Conservation (phyloP, 371 early-diverging fungal genomes). For the Dinochytrium kinnereticum region DNA sequence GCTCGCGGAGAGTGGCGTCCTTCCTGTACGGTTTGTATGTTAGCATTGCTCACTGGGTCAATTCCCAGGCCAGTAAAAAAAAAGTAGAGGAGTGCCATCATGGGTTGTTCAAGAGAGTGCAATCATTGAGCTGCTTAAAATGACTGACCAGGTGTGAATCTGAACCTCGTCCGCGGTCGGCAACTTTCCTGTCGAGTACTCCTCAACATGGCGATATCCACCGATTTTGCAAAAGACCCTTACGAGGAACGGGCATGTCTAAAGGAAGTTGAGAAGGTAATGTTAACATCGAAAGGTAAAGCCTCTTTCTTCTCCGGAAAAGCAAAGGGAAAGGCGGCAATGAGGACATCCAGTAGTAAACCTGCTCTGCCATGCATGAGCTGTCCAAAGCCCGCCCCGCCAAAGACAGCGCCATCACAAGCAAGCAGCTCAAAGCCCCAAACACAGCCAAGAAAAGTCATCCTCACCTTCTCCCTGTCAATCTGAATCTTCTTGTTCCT, state of each 20-base stretch:
- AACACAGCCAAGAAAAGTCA: neutral
- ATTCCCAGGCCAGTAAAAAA: neutral
- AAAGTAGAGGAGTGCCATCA: neutral
- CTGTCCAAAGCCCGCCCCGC: no score
- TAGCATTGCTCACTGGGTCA: neutral
- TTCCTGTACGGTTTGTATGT: no score
- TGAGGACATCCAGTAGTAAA: neutral
- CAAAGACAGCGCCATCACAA: no score
- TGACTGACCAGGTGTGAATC: slow-evolving; percentile 67
- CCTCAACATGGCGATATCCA: slow-evolving; percentile 55
- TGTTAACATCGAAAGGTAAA: neutral
- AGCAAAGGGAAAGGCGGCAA: no score
- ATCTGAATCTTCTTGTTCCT: slow-evolving; percentile 9
- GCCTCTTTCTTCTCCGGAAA: neutral
- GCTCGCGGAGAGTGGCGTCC: slow-evolving; percentile 69
- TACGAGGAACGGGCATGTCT: slow-evolving; percentile 70
- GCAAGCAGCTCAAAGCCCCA: neutral
- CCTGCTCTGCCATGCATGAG: neutral
- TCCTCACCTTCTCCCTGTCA: slow-evolving; percentile 21
- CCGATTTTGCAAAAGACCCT: slow-evolving; percentile 56
- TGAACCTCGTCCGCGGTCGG: slow-evolving; percentile 59
- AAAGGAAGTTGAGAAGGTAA: neutral
- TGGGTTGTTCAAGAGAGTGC: no score
- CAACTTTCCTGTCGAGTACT: slow-evolving; percentile 42
- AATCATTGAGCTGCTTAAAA: no score